phyloP scores from a whole-genome alignment of 2,329 filamentous ascomycete genomes.

The Colletotrichum viniferum region DNA sequence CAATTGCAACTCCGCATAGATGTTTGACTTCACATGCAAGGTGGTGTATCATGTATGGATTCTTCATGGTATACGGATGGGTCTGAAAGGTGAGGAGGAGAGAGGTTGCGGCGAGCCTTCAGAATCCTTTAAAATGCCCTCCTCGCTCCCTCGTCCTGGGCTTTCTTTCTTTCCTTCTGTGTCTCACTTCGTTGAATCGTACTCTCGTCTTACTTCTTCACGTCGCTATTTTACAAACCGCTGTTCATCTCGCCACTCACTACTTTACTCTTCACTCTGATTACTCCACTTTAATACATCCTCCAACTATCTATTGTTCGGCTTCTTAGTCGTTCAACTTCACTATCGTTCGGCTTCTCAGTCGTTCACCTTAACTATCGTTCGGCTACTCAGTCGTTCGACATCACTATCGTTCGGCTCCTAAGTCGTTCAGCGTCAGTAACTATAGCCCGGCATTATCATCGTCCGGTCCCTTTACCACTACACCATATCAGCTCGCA shows the following conservation, averaged over 20 bases:
- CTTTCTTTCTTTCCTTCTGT: neutral
- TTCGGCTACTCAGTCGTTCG: no score
- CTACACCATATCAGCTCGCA: neutral
- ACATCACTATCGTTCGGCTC: neutral
- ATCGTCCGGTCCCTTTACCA: no score
- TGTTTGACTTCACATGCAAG: neutral
- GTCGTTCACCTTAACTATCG: no score
- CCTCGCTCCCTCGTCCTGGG: neutral
- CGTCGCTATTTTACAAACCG: neutral
- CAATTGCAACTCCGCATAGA: no score
- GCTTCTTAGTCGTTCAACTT: no score
- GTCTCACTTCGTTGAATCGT: neutral
- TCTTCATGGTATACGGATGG: neutral
- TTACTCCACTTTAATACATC: neutral
- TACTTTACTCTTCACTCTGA: neutral
- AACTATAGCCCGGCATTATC: no score
- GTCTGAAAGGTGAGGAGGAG: rapidly evolving
- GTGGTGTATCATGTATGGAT: neutral
- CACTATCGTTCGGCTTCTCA: no score
- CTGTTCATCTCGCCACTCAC: neutral
- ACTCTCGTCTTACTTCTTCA: neutral
- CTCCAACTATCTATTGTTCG: neutral
- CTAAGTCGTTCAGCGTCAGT: no score
- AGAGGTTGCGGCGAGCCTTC: neutral
- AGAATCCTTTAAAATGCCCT: neutral